These are phyloP conservation scores for Fraxinus angustifolia DNA, from an alignment of 305 asterid species.

Conservation along the genomic window DNA sequence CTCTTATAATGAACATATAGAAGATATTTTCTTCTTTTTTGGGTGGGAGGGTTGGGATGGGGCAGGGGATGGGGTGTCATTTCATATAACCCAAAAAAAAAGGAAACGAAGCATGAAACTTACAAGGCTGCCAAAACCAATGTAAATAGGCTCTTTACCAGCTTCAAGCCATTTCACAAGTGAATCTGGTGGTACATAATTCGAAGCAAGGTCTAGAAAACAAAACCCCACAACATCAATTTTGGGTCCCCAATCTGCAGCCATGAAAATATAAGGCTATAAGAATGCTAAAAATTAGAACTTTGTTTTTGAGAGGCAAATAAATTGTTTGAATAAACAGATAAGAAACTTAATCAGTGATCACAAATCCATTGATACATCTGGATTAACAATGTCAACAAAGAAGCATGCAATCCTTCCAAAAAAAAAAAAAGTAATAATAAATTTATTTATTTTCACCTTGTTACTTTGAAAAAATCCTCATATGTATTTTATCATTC, in stretches of 20 bases:
- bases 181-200: conserved; percentile 63
- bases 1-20: background rate
- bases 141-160: conserved; percentile 70
- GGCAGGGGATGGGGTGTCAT: background rate
- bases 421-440: background rate
- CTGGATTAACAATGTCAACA: background rate
- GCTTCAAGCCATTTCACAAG: conserved; percentile 74
- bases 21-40: background rate
- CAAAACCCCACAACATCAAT: conserved; percentile 95
- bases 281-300: background rate
- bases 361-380: background rate
- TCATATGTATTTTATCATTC: background rate
- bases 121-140: conserved; percentile 96
- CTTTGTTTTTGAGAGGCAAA: background rate
- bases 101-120: conserved; percentile 28
- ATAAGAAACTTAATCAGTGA: background rate
- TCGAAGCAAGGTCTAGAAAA: conserved; percentile 86
- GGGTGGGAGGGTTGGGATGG: background rate
- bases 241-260: conserved; percentile 86
- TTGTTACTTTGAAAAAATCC: background rate
- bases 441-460: background rate
- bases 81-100: background rate
- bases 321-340: background rate
- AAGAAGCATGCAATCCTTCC: background rate
- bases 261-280: conserved; percentile 1